Evolutionary conservation across 129 eudicot genomes (phyloP).

Genomic region (Apium graveolens): DNA sequence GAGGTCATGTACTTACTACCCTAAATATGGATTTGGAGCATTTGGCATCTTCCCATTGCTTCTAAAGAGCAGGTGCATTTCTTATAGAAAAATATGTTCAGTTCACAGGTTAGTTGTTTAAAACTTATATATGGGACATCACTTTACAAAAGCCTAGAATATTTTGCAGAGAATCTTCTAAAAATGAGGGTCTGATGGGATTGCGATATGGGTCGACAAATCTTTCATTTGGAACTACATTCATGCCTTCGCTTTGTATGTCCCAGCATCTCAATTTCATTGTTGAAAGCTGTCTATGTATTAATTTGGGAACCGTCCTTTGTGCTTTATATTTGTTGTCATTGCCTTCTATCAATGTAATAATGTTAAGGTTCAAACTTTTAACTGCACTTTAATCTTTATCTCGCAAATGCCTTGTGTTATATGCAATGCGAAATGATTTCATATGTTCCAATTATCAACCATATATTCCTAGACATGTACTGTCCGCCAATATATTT

Average conservation of each 20-base stretch:
- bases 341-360: not conserved
- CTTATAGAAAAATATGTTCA: not conserved
- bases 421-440: not conserved
- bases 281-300: not conserved
- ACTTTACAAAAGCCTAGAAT: slow-evolving; percentile 5
- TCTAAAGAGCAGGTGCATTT: slow-evolving; percentile 55
- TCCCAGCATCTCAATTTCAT: not conserved
- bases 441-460: not conserved
- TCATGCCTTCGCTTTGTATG: slow-evolving; percentile 44
- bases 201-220: slow-evolving; percentile 78
- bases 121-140: not conserved
- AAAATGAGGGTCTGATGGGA: slow-evolving; percentile 82
- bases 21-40: slow-evolving; percentile 84
- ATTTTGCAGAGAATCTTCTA: slow-evolving; percentile 46
- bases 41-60: slow-evolving; percentile 79
- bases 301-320: not conserved
- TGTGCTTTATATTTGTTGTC: not conserved
- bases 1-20: slow-evolving; percentile 84
- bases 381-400: not conserved
- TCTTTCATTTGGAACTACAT: slow-evolving; percentile 74
- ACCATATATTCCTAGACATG: not conserved
- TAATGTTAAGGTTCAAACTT: not conserved
- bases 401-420: not conserved
- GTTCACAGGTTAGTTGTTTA: not conserved
- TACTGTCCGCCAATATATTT: not conserved